Evolutionary conservation across 225 moss, liverwort and hornwort species (phyloP).

Genomic region (Straminergon stramineum): DNA sequence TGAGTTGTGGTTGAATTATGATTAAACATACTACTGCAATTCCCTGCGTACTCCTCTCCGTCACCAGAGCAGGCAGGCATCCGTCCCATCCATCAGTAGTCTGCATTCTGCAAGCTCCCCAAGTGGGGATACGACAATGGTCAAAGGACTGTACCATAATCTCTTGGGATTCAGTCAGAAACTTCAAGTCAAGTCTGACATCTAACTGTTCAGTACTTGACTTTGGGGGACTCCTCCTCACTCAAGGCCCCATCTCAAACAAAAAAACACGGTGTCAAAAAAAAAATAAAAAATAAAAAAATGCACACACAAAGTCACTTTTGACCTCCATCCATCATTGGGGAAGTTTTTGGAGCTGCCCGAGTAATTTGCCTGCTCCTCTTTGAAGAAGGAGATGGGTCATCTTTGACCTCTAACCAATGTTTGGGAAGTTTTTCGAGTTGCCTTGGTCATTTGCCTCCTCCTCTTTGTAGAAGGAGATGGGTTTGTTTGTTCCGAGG

Average conservation of each 20-base stretch:
- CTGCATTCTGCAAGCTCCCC: not conserved
- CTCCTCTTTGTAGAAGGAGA: no score
- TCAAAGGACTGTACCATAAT: not conserved
- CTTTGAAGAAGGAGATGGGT: no score
- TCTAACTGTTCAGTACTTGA: not conserved
- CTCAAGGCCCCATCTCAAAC: no score
- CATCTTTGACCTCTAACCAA: no score
- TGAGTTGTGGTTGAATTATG: no score
- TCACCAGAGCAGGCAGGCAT: not conserved
- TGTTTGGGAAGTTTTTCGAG: fast-evolving
- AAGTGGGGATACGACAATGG: not conserved
- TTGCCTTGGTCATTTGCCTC: fast-evolving
- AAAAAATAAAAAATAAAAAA: no score
- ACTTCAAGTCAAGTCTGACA: not conserved
- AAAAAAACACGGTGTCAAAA: no score
- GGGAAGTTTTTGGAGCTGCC: not conserved
- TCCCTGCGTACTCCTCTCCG: not conserved
- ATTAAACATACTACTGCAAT: not conserved
- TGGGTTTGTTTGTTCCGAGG: not conserved
- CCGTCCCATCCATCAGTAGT: not conserved
- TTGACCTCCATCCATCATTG: no score
- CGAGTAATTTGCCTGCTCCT: not conserved
- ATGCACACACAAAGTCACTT: no score
- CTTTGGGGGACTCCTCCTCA: not conserved
- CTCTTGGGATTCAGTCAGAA: not conserved